Evolutionary conservation across 2,329 filamentous ascomycete species (phyloP), one percentile per base, ranked within the genome.

Genomic region (Diaporthe capsici): DNA sequence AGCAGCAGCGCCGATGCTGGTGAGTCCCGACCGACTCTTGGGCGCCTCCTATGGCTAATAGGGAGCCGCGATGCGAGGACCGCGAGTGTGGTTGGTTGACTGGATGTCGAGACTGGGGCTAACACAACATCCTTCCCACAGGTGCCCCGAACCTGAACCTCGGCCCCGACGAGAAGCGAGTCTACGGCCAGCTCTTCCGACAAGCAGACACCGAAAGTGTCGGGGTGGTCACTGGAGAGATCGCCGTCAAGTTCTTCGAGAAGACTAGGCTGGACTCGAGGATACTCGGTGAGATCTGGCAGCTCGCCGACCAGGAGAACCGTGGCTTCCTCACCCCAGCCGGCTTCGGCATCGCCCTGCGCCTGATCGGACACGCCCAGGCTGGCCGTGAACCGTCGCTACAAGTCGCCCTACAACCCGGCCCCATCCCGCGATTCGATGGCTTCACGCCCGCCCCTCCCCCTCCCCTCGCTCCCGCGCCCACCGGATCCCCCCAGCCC

Each of bases 161-260:
- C 79, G 94, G 92, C 42, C 87, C 94, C 67, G 95, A 98, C 80
- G 97, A 99, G 90, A 98, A 98, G 87, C 94, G 95, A 84, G 92
- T 94, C 76, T 99, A 97, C 85, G 95, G 94, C 80, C 95, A 97
- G 85, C 92, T 99, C 78, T 98, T 99, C 86, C 92, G 94, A 84
- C 93, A 95, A 81, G 97, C 97, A 79, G 97, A 99, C 85, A 94
- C 93, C 76, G 97, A 98, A 80, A 94, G 92, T 83, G 93, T 98
- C 75, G 95, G 96, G 74, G 95, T 98, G 78, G 95, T 99, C 47
- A 98, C 97, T 25, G 97, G 97, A 84, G 97, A 99, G 85, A 91
- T 97, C 77, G 97, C 97, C 76, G 96, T 99, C 84, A 95, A 95
- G 84, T 98, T 99, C 88, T 99, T 99, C 83, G 96, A 98, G 85